Evolutionary conservation across 2,329 filamentous ascomycete species (phyloP).

Genomic region (Scortechinia acanthostroma): DNA sequence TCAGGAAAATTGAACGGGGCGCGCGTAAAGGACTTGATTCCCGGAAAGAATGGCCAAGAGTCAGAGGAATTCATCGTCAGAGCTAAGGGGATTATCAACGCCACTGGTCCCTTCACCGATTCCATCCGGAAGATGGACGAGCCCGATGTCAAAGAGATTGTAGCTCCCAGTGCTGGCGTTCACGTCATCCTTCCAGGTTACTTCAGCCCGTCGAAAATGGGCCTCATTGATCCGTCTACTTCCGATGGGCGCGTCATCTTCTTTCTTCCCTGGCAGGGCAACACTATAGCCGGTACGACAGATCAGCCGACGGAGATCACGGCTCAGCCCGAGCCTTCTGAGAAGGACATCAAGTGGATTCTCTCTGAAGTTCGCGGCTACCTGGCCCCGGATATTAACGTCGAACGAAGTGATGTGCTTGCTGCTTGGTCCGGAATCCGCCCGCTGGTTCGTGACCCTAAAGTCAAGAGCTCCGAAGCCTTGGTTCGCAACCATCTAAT

Average conservation of each 20-base stretch:
- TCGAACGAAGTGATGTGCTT: conserved; percentile 69
- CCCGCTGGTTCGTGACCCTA: conserved; percentile 73
- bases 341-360: conserved; percentile 78
- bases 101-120: conserved; percentile 76
- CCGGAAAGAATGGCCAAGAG: conserved; percentile 44
- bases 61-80: conserved; percentile 58
- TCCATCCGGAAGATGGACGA: conserved; percentile 77
- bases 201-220: conserved; percentile 74
- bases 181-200: conserved; percentile 76
- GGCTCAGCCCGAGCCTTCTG: conserved; percentile 63
- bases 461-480: conserved; percentile 75
- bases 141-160: conserved; percentile 59
- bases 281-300: conserved; percentile 78
- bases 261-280: conserved; percentile 80
- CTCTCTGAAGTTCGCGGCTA: conserved; percentile 72
- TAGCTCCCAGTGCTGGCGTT: conserved; percentile 75
- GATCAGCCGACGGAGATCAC: conserved; percentile 67
- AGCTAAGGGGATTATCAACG: conserved; percentile 77
- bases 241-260: conserved; percentile 84
- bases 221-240: conserved; percentile 72
- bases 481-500: conserved; percentile 78
- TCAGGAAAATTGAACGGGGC: conserved; percentile 66
- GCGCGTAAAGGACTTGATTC: conserved; percentile 51
- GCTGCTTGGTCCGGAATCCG: conserved; percentile 76
- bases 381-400: conserved; percentile 67